Conservation (phyloP, 139 green algal species). For the Haematococcus sp. region DNA sequence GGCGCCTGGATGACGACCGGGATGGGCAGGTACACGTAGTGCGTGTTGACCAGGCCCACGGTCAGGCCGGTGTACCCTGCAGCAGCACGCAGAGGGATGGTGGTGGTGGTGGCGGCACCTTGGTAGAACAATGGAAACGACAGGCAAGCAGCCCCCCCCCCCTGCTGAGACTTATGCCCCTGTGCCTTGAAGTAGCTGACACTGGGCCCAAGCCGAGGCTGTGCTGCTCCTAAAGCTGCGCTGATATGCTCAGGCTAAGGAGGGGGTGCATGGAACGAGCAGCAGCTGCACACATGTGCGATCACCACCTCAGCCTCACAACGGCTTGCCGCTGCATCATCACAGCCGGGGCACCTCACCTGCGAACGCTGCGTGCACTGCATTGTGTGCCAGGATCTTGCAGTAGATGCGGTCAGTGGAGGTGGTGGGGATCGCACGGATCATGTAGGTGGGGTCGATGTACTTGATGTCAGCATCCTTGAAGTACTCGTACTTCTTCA, state of each 20-base stretch:
- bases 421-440: slow-evolving; percentile 84
- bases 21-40: slow-evolving; percentile 93
- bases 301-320: no score
- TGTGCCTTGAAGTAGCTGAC: no score
- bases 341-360: slow-evolving; percentile 34
- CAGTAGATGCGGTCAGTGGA: slow-evolving; percentile 91
- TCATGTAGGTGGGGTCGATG: slow-evolving; percentile 93
- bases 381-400: slow-evolving; percentile 91
- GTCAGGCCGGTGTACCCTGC: slow-evolving; percentile 54
- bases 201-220: no score
- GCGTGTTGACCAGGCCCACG: slow-evolving; percentile 91
- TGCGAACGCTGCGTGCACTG: slow-evolving; percentile 94
- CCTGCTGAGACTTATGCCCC: not conserved
- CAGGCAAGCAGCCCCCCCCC: not conserved
- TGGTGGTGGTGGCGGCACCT: no score
- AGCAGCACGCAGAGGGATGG: not conserved
- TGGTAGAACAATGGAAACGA: not conserved
- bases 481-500: slow-evolving; percentile 55
- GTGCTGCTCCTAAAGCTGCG: no score
- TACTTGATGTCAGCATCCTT: slow-evolving; percentile 49
- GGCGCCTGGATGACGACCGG: slow-evolving; percentile 74
- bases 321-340: no score
- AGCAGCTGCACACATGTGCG: no score
- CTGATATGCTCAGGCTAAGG: no score
- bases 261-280: no score